Evolutionary conservation across 441 rosid species (phyloP).

Genomic region (Populus tomentosa): DNA sequence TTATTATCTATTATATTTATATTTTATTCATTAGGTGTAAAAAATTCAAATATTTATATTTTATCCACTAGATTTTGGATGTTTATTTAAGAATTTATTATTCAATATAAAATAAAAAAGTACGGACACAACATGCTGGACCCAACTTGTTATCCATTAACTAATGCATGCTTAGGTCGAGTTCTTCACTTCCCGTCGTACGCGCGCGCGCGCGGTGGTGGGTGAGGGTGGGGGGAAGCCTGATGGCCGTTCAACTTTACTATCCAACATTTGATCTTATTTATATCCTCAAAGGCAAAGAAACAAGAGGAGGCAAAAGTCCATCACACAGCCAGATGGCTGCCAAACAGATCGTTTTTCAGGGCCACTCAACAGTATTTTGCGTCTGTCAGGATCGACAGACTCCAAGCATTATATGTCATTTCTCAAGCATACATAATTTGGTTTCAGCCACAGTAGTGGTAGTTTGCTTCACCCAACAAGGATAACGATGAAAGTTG

Average conservation of each 20-base stretch:
- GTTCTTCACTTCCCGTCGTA: no score
- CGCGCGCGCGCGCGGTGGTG: no score
- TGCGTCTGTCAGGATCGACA: conserved; percentile 18
- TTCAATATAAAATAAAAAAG: no score
- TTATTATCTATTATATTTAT: no score
- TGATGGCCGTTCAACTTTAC: neutral
- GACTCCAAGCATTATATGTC: conserved; percentile 36
- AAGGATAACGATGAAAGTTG: conserved; percentile 25
- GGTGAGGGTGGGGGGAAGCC: no score
- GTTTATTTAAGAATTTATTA: no score
- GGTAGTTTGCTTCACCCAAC: conserved; percentile 35
- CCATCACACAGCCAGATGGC: conserved; percentile 37
- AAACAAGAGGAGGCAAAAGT: conserved; percentile 39
- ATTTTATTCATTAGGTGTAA: no score
- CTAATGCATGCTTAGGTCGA: no score
- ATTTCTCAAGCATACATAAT: conserved; percentile 45
- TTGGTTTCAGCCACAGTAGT: conserved; percentile 29
- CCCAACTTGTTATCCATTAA: no score
- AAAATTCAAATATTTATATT: no score
- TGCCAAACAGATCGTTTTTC: conserved; percentile 32
- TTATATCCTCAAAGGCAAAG: conserved; percentile 35
- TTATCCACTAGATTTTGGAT: no score
- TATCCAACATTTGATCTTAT: conserved; percentile 27
- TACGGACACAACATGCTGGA: no score
- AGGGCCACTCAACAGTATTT: conserved; percentile 42